Percentiles rank a stretch among this genome's conserved stretches.
Conservation (phyloP, 75 land plant genomes). For the Adiantum capillusveneris region DNA sequence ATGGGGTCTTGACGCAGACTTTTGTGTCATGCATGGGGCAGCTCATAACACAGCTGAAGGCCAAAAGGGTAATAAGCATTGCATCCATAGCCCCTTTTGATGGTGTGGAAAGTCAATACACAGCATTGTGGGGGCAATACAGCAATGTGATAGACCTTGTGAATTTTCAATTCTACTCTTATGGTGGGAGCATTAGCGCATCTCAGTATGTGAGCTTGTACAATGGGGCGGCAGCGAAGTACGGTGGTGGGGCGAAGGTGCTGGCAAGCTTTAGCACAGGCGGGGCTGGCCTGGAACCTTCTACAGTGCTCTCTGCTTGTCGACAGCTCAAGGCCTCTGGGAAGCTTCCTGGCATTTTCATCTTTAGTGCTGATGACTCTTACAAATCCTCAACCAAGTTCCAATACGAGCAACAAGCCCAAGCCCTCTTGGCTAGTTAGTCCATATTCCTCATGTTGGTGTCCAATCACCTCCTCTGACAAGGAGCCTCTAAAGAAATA, state of each 20-base stretch:
- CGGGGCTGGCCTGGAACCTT: slow-evolving; percentile 15
- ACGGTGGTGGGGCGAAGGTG: slow-evolving; percentile 25
- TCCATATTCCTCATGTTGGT: too few relatives aligned
- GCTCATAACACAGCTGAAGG: too few relatives aligned
- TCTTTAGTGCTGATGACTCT: slow-evolving; percentile 26
- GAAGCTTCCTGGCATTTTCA: slow-evolving; percentile 26
- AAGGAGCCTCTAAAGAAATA: too few relatives aligned
- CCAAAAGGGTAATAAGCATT: background rate
- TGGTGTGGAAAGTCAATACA: too few relatives aligned
- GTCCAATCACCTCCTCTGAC: too few relatives aligned
- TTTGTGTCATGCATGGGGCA: too few relatives aligned
- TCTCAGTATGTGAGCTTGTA: slow-evolving; percentile 22
- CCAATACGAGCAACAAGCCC: slow-evolving; percentile 7
- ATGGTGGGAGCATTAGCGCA: too few relatives aligned
- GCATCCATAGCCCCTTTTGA: too few relatives aligned
- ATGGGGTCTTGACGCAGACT: background rate
- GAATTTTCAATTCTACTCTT: too few relatives aligned
- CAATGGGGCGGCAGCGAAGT: slow-evolving; percentile 18
- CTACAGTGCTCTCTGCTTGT: slow-evolving; percentile 13
- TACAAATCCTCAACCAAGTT: slow-evolving; percentile 6
- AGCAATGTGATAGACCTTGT: too few relatives aligned
- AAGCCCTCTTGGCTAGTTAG: background rate
- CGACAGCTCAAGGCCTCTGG: background rate
- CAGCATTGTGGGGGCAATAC: too few relatives aligned
- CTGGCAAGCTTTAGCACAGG: too few relatives aligned